Base-by-base conservation (phyloP, 257 asterid species). In the Ocimum tenuiflorum region DNA sequence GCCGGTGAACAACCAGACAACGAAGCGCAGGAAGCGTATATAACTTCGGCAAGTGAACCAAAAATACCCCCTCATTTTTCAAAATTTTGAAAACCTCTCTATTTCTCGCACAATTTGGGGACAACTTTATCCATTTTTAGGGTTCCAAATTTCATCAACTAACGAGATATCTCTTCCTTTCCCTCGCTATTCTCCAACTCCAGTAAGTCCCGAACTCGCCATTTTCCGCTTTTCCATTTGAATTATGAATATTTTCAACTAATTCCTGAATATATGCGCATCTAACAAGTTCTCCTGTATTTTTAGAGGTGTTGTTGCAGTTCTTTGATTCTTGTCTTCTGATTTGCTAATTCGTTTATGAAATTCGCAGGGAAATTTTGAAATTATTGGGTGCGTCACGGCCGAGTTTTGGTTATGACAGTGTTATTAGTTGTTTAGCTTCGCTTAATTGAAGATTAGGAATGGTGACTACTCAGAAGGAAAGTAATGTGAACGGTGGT, bases 381-480 rank as follows among this genome's bases (percentile, higher is more conserved):
- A 35, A 63, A 31, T 56, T 46, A 10, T 41, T 73, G 78, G 65
- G 31, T 75, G 54, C 39, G 39, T 22, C 48, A 13, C 62, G 73
- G 33, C 51, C 66, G 43, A 20, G 20, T 52, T 22, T 75, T 43
- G 76, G 65, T 71, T 74, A 73, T 69, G 73, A 51, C 69, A 20
- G 72, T 41, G 36, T 7, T 15, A 52, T 58, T 53, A 57, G 68
- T 69, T 68, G 65, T 56, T 7, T 54, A 69, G 73, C 17, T 43
- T 10, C 15, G 76, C 56, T 58, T 67, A 42, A 67, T 65, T 70
- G 78, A 69, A 63, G 72, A 45, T 15, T 67, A 70, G 56, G 70
- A 41, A 82, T 85, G 95, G 82, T 70, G 75, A 71, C 67, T 71
- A 66, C 61, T 67, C 80, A 57, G n/a, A 73, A 60, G 53, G 72